phyloP scores from a whole-genome alignment of 78 protist species.

The Anaeramoeba flamelloides region DNA sequence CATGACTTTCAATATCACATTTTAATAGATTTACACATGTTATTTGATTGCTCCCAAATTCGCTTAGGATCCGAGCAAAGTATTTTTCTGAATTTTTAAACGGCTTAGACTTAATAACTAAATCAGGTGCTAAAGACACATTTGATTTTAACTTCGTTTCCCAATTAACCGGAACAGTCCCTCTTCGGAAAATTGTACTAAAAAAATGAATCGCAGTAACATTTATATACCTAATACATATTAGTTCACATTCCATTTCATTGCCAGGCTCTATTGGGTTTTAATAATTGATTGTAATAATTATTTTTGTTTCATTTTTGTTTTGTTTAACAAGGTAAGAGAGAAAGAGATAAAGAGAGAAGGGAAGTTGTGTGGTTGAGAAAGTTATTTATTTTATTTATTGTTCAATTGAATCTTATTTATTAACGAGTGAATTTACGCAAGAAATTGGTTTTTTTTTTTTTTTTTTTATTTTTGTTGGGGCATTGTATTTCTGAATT shows the following conservation, averaged over 20 bases:
- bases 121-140: neutral
- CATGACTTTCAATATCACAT: neutral
- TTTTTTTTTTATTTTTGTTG: too few relatives aligned
- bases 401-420: too few relatives aligned
- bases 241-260: neutral
- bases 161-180: neutral
- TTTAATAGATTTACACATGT: neutral
- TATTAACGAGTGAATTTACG: too few relatives aligned
- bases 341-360: too few relatives aligned
- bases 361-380: too few relatives aligned
- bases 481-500: too few relatives aligned
- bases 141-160: neutral
- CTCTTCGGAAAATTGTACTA: neutral
- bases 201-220: neutral
- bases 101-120: neutral
- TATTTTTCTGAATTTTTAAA: neutral
- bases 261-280: neutral
- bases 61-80: neutral
- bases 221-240: neutral
- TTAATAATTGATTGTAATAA: too few relatives aligned
- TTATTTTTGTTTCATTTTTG: too few relatives aligned
- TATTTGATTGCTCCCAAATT: neutral
- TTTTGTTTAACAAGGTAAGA: too few relatives aligned
- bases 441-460: too few relatives aligned
- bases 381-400: too few relatives aligned